A percentile compares a stretch with the other conserved stretches of the same genome.
phyloP scores from a whole-genome alignment of 2,329 filamentous ascomycete genomes.

The Colletotrichum sp. region DNA sequence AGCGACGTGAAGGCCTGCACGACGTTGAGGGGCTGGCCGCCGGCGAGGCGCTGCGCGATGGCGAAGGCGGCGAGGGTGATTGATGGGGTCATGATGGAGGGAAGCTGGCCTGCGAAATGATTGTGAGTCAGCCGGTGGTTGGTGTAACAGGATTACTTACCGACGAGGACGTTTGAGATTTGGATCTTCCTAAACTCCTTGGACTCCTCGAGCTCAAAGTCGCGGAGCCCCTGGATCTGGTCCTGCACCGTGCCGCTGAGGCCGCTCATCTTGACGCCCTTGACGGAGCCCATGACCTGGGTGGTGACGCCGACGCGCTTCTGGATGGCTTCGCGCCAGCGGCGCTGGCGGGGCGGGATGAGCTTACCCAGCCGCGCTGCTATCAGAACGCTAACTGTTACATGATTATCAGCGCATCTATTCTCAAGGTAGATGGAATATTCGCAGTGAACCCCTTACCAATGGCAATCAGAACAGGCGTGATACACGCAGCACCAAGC shows the following conservation, averaged over 20 bases:
- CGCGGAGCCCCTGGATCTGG: constrained; percentile 24
- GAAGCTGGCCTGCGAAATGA: not conserved
- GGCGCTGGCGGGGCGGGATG: not conserved
- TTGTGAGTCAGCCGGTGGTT: not conserved
- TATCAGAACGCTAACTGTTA: not conserved
- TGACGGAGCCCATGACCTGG: constrained; percentile 52
- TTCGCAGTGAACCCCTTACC: constrained; percentile 19
- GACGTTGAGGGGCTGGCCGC: not conserved
- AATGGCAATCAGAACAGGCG: constrained; percentile 42
- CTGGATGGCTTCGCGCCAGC: constrained; percentile 56
- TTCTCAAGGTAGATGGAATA: rapidly evolving
- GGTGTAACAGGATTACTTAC: too few relatives aligned
- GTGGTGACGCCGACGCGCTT: constrained; percentile 53
- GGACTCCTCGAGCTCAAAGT: constrained; percentile 23
- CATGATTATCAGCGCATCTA: rapidly evolving
- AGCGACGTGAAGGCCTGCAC: constrained; percentile 15
- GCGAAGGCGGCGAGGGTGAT: constrained; percentile 16
- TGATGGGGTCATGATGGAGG: not conserved
- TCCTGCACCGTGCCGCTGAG: constrained; percentile 41
- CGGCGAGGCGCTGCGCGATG: not conserved
- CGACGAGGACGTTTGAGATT: not conserved
- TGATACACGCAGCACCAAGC: constrained; percentile 42
- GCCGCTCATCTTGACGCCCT: constrained; percentile 55
- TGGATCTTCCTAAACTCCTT: constrained; percentile 8
- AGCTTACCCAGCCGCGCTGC: not conserved